A percentile compares a stretch with the other conserved stretches of the same genome.
Evolutionary conservation across 2,329 filamentous ascomycete genomes (phyloP).

Genomic region (Scorias spongiosa): DNA sequence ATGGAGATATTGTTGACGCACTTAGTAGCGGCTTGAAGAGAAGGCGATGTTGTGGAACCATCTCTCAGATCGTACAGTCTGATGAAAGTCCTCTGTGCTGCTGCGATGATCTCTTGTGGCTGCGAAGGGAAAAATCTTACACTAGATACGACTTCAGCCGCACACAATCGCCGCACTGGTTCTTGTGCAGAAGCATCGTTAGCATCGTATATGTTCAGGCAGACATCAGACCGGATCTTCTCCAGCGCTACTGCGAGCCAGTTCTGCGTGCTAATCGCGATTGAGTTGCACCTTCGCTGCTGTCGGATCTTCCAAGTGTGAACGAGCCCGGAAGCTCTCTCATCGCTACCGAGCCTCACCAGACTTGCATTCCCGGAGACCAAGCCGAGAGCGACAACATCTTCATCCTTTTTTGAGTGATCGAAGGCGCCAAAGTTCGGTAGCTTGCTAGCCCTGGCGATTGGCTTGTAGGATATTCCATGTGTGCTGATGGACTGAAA

Average conservation of each 20-base stretch:
- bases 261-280: constrained; percentile 59
- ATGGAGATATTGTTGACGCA: constrained; percentile 57
- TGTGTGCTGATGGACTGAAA: constrained; percentile 24
- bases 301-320: constrained; percentile 60
- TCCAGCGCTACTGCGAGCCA: constrained; percentile 67
- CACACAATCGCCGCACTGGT: constrained; percentile 41
- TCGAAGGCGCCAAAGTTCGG: constrained; percentile 50
- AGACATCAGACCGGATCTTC: constrained; percentile 65
- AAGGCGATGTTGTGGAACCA: constrained; percentile 12
- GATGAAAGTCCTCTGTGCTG: constrained; percentile 60
- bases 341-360: constrained; percentile 53
- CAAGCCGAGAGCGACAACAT: constrained; percentile 60
- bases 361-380: constrained; percentile 61
- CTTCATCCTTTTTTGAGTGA: constrained; percentile 46
- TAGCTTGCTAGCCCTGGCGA: constrained; percentile 36
- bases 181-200: constrained; percentile 37
- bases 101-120: constrained; percentile 59
- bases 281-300: constrained; percentile 63
- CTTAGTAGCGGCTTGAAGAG: constrained; percentile 36
- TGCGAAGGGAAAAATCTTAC: constrained; percentile 69
- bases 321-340: constrained; percentile 21
- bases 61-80: constrained; percentile 67
- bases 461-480: constrained; percentile 35
- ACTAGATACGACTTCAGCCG: constrained; percentile 59
- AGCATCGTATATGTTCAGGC: constrained; percentile 70